Evolutionary conservation across 2,329 filamentous ascomycete species (phyloP).

Genomic region (Sporothrix schenckii): DNA sequence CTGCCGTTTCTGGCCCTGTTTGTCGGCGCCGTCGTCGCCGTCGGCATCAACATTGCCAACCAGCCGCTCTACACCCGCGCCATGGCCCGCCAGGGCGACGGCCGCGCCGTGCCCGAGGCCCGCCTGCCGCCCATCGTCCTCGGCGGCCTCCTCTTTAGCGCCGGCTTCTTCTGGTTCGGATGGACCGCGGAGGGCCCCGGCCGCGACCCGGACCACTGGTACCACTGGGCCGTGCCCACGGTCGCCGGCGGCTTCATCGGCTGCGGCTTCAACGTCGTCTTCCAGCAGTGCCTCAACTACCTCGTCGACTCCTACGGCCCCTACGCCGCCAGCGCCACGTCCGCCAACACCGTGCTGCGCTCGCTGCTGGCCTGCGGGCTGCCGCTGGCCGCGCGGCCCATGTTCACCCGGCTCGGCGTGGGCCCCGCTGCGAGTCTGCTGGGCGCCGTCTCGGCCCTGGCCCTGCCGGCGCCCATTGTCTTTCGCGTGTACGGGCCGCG

Average conservation of each 20-base stretch:
- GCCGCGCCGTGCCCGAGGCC: conserved; percentile 43
- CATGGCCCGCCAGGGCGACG: conserved; percentile 47
- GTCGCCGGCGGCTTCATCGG: conserved; percentile 46
- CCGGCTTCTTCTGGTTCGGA: conserved; percentile 46
- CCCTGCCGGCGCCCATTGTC: conserved; percentile 55
- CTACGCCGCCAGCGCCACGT: conserved; percentile 65
- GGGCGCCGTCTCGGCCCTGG: conserved; percentile 47
- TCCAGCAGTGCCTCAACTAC: conserved; percentile 55
- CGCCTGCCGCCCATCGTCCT: conserved; percentile 51
- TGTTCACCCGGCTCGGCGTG: conserved; percentile 54
- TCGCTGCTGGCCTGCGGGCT: conserved; percentile 61
- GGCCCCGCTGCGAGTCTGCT: conserved; percentile 36
- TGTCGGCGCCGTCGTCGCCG: conserved; percentile 54
- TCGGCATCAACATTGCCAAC: conserved; percentile 52
- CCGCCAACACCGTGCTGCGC: conserved; percentile 64
- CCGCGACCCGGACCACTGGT: background rate
- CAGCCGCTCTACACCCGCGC: conserved; percentile 48
- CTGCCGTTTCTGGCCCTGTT: conserved; percentile 57
- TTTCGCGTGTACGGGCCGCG: conserved; percentile 33
- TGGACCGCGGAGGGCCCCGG: conserved; percentile 35
- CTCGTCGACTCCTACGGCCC: conserved; percentile 58
- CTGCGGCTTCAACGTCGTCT: conserved; percentile 51
- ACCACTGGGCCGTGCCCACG: conserved; percentile 34
- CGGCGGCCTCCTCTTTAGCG: conserved; percentile 48
- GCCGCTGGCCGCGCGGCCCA: conserved; percentile 60